phyloP scores from a whole-genome alignment of 331 rosid genomes.

The Phaseolus coccineus region DNA sequence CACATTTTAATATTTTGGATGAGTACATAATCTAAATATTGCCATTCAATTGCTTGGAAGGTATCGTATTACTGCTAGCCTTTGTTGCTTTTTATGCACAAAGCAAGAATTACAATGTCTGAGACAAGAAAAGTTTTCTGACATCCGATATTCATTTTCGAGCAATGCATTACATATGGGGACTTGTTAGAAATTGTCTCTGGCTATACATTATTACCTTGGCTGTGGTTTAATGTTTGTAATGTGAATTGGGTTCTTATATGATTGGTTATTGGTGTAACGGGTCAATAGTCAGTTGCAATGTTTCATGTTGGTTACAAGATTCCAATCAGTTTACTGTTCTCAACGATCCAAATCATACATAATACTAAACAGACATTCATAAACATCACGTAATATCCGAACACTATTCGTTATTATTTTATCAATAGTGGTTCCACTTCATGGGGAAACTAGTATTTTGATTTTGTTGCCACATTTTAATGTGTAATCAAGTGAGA shows the following conservation, averaged over 20 bases:
- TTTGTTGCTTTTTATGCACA: constrained; percentile 16
- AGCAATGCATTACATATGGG: background rate
- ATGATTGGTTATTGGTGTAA: background rate
- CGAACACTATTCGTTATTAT: background rate
- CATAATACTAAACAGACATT: background rate
- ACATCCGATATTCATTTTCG: background rate
- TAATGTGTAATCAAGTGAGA: no score
- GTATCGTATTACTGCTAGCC: background rate
- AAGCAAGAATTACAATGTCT: background rate
- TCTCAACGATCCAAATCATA: background rate
- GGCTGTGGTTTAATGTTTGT: background rate
- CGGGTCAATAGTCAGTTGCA: background rate
- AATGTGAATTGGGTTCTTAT: background rate
- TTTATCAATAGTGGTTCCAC: background rate
- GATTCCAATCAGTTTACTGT: background rate
- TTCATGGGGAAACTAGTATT: no score
- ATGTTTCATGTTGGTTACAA: constrained; percentile 4
- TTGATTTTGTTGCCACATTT: no score
- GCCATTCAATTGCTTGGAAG: constrained; percentile 19
- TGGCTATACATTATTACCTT: background rate
- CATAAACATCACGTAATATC: background rate
- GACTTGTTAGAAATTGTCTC: background rate
- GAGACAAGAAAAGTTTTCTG: constrained; percentile 5
- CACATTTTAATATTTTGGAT: background rate
- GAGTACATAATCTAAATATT: constrained; percentile 37